Evolutionary conservation across 2,329 filamentous ascomycete species (phyloP).

Genomic region (Sclerotinia sclerotiorum): DNA sequence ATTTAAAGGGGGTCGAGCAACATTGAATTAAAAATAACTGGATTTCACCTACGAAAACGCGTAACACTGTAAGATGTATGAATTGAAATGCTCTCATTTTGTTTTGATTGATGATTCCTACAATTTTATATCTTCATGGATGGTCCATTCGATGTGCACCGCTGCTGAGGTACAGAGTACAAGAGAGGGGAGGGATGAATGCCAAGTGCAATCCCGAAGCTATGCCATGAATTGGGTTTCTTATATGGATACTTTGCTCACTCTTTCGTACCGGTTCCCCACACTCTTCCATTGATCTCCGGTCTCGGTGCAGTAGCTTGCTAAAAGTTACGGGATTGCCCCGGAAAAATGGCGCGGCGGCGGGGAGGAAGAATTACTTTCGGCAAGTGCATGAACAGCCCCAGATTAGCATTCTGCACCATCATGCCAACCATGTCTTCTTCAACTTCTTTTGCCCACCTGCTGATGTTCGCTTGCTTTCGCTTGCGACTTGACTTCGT

Average conservation of each 20-base stretch:
- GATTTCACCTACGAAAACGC: too few species aligned
- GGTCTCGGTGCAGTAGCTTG: neutral
- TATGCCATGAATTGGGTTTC: neutral
- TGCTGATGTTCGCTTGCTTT: conserved; percentile 7
- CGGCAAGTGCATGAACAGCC: conserved; percentile 11
- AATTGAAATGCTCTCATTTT: neutral
- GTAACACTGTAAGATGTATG: neutral
- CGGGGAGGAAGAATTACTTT: conserved; percentile 8
- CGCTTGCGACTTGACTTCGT: neutral
- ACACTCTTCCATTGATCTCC: conserved; percentile 1
- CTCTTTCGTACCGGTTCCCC: neutral
- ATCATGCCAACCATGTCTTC: neutral
- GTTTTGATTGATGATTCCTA: too few species aligned
- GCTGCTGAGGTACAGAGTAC: too few species aligned
- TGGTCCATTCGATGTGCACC: neutral
- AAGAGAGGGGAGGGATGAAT: neutral
- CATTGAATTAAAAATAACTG: neutral
- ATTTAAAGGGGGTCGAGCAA: neutral
- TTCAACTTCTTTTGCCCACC: neutral
- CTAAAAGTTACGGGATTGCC: neutral
- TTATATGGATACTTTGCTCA: neutral
- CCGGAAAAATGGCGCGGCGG: neutral
- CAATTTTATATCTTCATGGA: neutral
- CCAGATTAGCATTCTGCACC: conserved; percentile 9
- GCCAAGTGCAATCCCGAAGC: neutral